Base-by-base conservation (phyloP, 306 rosid genomes). In the Ormosia emarginata region DNA sequence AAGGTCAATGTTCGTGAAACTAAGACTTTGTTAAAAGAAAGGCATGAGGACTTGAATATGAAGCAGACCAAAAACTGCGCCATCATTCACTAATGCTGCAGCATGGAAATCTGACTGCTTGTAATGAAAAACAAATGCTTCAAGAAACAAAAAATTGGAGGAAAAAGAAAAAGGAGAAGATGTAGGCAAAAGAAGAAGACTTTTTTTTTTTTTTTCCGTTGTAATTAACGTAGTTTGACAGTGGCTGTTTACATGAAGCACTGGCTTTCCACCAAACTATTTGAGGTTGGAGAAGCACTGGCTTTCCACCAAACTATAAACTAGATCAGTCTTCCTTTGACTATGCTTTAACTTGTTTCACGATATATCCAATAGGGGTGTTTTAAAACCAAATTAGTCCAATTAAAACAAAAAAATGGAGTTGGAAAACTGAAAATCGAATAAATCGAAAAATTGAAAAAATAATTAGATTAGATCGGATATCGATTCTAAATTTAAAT, bases 191-290 rank as follows among this genome's bases (percentile, higher is more conserved):
- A 17, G 39, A 49, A 71, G 40, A 41, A 61, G 6, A 11, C 7
- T 39, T 78, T 40, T 13, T 50, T 24, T 24, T 24, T 24, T 24
- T 24, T 24, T 1, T 24, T 40, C 8, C 24, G 3, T 13, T 77
- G 88, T 85, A 77, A 75, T 77, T 76, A 11, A 64, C 77, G 76
- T 71, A 76, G 17, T 71, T 76, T 71, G 81, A 47, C 52, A 37
- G 12, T 41, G 67, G 44, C 2, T 49, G 8, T n/a, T 24, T 67
- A 39, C 71, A 44, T 64, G 69, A 32, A 65, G 50, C 67, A 39
- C 49, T 74, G 81, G 18, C 1, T 17, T 52, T 34, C 24, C 65
- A 37, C 17, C 6, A 18, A 37, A 39, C 8, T 34, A 46, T 46
- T 14, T 3, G 11, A 3, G 13, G 39, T 11, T 46, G 18, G 57